These are phyloP conservation scores for Solanum sejunctum DNA, from an alignment of 257 asterid genomes.

Conservation along the genomic window DNA sequence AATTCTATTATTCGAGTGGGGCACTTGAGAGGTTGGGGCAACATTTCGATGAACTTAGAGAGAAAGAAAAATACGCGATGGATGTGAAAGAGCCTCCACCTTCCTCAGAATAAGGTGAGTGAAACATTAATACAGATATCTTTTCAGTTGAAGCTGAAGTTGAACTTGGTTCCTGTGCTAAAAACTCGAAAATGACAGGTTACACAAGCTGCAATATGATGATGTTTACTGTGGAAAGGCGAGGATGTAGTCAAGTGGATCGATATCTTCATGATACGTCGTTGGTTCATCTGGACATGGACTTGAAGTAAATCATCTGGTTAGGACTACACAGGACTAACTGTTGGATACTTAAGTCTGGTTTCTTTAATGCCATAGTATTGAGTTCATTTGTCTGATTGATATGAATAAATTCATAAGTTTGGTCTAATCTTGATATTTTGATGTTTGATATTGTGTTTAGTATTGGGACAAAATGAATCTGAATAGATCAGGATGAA, in stretches of 20 bases:
- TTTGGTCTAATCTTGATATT: neutral
- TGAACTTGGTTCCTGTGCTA: neutral
- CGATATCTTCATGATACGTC: neutral
- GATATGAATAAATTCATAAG: neutral
- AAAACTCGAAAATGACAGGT: constrained; percentile 14
- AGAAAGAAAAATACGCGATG: too few species aligned
- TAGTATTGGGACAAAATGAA: neutral
- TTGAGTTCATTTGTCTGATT: neutral
- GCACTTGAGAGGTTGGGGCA: constrained; percentile 33
- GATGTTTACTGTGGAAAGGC: neutral
- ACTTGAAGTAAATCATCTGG: neutral
- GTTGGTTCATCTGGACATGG: neutral
- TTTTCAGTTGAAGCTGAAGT: neutral
- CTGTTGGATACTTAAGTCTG: neutral
- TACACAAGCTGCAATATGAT: constrained; percentile 18
- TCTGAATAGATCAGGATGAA: neutral
- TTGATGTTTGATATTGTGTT: neutral
- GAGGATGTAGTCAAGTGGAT: neutral
- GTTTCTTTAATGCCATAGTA: too few species aligned
- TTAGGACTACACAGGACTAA: neutral
- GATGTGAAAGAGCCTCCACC: constrained; percentile 50
- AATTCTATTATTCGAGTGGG: constrained; percentile 34
- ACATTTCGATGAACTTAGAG: too few species aligned
- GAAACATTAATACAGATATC: neutral
- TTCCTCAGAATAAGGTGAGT: constrained; percentile 15